Base-by-base conservation (phyloP, 768 basidiomycete species). In the Termitomyces sp. region DNA sequence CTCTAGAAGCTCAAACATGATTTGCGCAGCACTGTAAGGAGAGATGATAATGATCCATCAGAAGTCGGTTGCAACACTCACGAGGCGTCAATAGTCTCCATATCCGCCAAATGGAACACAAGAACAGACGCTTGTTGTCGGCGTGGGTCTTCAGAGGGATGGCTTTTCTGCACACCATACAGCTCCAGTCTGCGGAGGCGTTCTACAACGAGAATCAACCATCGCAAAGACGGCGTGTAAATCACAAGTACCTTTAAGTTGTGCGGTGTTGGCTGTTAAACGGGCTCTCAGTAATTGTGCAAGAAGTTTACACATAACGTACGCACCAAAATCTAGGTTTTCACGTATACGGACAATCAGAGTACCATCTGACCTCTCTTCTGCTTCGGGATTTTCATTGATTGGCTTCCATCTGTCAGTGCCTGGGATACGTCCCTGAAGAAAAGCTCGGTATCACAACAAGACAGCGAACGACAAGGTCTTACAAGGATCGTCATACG, bases 101-200 rank as follows among this genome's bases (percentile, higher is more conserved):
- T 89, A 72, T 98, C 96, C 13, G 88, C 87, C 79, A 98, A 80
- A 64, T 98, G 95, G 72, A 99, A 94, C 22, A 97, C 92, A 24
- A 98, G 72, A 2, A 85, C 85, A 13, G 79, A 82, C 5, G 94
- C 87, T 57, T 87, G 80, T 54, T 85, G 82, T 61, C 94, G 78
- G 14, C 84, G 78, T 0, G 91, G 95, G 57, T 81, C 86, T 61
- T 98, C 96, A 1, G 92, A 93, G 0, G 97, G 97, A 73, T 98
- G 97, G 22, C 79, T 84, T 62, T 77, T 84, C 47, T 83, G 77
- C 9, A 82, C 72, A 1, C 96, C 96, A 65, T 98, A 99, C 46
- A 96, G 70, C 65, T 99, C 96, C 52, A 99, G 78, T 62, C 94
- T 76, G 32, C 90, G 79, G 26, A 94, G 73, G 18, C 90, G 88